Percentiles rank a stretch among this genome's conserved stretches.
phyloP scores from a whole-genome alignment of 176 grass and related monocot species.

The Carex parvula region DNA sequence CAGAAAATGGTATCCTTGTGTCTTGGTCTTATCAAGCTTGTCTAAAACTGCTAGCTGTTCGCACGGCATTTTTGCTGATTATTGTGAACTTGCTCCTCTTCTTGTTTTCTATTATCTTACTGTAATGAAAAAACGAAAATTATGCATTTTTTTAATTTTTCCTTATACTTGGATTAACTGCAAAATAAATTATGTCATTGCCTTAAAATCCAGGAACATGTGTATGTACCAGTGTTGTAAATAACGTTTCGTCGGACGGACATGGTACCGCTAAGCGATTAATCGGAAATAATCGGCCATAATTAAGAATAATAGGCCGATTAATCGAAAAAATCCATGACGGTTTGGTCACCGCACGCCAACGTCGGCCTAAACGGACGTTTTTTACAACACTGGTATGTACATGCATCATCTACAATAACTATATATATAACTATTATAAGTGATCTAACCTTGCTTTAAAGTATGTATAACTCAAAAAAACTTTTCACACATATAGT shows the following conservation, averaged over 20 bases:
- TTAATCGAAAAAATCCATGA: too few relatives aligned
- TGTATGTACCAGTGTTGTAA: not conserved
- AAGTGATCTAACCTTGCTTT: not conserved
- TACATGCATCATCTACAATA: not conserved
- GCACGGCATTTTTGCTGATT: constrained; percentile 36
- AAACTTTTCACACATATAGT: not conserved
- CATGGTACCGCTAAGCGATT: too few relatives aligned
- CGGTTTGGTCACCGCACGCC: too few relatives aligned
- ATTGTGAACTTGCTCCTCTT: not conserved
- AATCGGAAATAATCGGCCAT: too few relatives aligned
- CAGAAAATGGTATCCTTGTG: constrained; percentile 73
- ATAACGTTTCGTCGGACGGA: too few relatives aligned
- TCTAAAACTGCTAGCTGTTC: constrained; percentile 54
- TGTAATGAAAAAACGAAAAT: not conserved
- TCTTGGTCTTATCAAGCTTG: constrained; percentile 56
- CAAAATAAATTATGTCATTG: too few relatives aligned
- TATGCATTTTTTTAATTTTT: not conserved
- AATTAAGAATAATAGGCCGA: too few relatives aligned
- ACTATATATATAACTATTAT: not conserved
- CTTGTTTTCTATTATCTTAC: not conserved
- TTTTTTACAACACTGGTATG: not conserved
- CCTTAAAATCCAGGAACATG: too few relatives aligned
- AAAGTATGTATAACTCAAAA: too few relatives aligned
- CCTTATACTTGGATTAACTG: not conserved
- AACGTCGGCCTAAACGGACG: too few relatives aligned